Evolutionary conservation across 2,329 filamentous ascomycete genomes (phyloP).

Genomic region (Catunica adiposa): DNA sequence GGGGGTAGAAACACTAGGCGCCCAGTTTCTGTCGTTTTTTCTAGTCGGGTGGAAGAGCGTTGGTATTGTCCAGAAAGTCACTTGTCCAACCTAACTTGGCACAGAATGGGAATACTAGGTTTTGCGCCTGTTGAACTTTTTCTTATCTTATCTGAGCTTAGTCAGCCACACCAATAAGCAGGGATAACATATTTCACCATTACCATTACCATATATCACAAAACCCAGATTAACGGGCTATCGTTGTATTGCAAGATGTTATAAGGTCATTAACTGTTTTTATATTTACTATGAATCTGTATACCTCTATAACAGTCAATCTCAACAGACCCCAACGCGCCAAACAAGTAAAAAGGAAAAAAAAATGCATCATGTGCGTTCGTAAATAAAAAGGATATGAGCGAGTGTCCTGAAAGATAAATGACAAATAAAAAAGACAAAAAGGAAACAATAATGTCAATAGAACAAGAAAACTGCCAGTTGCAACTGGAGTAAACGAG

Average conservation of each 20-base stretch:
- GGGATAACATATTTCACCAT: too few species aligned
- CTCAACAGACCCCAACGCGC: not conserved
- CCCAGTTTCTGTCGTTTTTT: too few species aligned
- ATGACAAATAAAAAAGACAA: too few species aligned
- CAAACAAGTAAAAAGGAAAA: not conserved
- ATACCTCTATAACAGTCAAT: not conserved
- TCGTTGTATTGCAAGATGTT: too few species aligned
- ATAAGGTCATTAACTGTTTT: not conserved
- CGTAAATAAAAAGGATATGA: conserved; percentile 2
- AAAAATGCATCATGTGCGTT: conserved; percentile 6
- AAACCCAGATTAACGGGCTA: too few species aligned
- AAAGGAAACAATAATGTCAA: not conserved
- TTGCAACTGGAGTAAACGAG: not conserved
- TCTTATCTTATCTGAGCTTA: conserved; percentile 4
- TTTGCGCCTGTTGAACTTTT: conserved; percentile 1
- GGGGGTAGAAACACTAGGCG: too few species aligned
- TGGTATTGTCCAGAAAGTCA: not conserved
- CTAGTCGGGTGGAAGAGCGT: too few species aligned
- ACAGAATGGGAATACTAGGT: not conserved
- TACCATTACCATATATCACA: too few species aligned
- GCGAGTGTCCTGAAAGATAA: conserved; percentile 1
- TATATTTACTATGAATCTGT: not conserved
- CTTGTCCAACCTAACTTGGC: not conserved
- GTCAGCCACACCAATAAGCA: too few species aligned
- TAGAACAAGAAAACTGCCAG: conserved; percentile 3